These are phyloP conservation scores for Penicillium sp. DNA, from an alignment of 2,329 filamentous ascomycete species.

Conservation along the genomic window DNA sequence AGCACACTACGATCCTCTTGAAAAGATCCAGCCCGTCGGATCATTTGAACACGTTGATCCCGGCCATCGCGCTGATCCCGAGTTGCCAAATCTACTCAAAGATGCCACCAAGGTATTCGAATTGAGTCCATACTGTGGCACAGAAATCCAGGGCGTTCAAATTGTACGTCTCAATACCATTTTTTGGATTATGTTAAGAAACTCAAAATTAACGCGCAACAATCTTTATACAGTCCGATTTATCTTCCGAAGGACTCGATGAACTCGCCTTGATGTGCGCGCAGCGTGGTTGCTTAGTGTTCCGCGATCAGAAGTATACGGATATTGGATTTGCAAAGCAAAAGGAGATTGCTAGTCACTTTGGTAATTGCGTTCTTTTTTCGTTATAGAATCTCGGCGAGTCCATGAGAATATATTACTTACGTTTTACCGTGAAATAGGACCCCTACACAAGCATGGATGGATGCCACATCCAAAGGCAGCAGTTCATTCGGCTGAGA, in stretches of 20 bases:
- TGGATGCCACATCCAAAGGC: constrained; percentile 6
- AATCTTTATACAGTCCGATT: neutral
- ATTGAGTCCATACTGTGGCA: constrained; percentile 4
- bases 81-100: constrained; percentile 40
- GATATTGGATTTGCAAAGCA: neutral
- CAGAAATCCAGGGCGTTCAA: constrained; percentile 4
- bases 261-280: constrained; percentile 4
- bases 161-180: neutral
- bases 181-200: neutral
- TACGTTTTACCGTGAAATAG: neutral
- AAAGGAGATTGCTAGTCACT: constrained; percentile 2
- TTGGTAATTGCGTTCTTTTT: neutral
- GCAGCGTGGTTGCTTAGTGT: neutral
- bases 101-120: constrained; percentile 15
- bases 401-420: neutral
- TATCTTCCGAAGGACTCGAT: neutral
- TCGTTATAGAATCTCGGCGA: neutral
- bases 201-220: neutral
- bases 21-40: constrained; percentile 26
- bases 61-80: constrained; percentile 39
- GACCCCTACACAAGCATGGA: constrained; percentile 2
- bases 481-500: neutral
- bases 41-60: constrained; percentile 41
- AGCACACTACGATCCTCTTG: constrained; percentile 1
- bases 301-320: constrained; percentile 3